These are phyloP conservation scores for Pterocarpus macrocarpus DNA, from an alignment of 306 rosid genomes.

Conservation along the genomic window DNA sequence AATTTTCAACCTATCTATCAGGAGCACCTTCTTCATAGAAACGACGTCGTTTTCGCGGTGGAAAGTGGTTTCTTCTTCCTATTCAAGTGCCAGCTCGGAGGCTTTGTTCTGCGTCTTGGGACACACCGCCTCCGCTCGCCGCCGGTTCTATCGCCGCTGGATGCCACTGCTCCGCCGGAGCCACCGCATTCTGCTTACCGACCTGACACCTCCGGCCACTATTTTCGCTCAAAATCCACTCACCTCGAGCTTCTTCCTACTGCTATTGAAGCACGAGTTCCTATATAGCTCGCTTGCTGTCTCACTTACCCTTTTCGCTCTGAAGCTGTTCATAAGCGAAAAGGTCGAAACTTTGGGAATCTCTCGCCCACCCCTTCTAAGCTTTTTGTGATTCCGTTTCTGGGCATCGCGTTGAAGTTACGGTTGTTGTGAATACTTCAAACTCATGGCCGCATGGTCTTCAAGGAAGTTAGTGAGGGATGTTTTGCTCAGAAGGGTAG, in stretches of 20 bases:
- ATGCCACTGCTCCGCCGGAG: conserved; percentile 8
- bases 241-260: not conserved
- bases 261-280: not conserved
- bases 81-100: not conserved
- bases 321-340: not conserved
- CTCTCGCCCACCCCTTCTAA: not conserved
- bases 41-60: conserved; percentile 22
- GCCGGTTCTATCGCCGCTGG: conserved; percentile 30
- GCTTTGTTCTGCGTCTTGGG: not conserved
- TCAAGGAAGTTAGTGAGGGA: conserved; percentile 63
- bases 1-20: not conserved
- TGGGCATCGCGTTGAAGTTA: conserved; percentile 41
- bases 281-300: not conserved
- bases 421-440: not conserved
- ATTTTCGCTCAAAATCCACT: not conserved
- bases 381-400: conserved; percentile 18
- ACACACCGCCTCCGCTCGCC: conserved; percentile 22
- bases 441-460: conserved; percentile 81
- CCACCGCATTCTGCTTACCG: conserved; percentile 26
- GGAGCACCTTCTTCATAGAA: not conserved
- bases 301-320: not conserved
- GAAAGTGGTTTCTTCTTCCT: not conserved
- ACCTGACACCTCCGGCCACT: not conserved
- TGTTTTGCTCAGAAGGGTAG: conserved; percentile 49
- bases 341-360: conserved; percentile 5